phyloP scores from a whole-genome alignment of 352 stramenopile genomes.

The Peronosclerospora sorghi region DNA sequence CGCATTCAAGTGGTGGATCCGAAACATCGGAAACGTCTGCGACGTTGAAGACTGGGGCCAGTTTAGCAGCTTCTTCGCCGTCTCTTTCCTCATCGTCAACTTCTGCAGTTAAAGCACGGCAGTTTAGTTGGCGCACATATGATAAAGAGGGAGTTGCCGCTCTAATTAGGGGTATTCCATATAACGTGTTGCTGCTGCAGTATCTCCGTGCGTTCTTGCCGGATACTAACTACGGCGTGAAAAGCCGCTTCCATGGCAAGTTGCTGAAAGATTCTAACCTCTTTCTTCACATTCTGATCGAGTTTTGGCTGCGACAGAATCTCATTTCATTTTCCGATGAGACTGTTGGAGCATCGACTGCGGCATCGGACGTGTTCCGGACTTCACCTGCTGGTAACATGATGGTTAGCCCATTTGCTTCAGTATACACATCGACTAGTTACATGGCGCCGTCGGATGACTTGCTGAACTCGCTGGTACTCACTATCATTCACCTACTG shows the following conservation, averaged over 20 bases:
- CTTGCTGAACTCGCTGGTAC: conserved; percentile 60
- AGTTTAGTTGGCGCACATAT: conserved; percentile 64
- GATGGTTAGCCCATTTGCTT: conserved; percentile 53
- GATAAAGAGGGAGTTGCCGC: conserved; percentile 49
- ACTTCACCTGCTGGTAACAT: conserved; percentile 14
- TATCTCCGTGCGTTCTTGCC: conserved; percentile 75
- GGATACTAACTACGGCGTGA: conserved; percentile 41
- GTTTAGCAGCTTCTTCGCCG: conserved; percentile 31
- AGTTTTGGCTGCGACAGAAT: conserved; percentile 85
- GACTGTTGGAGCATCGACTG: conserved; percentile 14
- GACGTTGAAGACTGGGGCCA: conserved; percentile 4
- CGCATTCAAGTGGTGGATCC: conserved; percentile 38
- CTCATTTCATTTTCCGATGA: conserved; percentile 75
- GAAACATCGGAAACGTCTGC: conserved; percentile 2
- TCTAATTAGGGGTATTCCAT: conserved; percentile 63
- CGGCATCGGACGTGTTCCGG: conserved; percentile 9
- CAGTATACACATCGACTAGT: conserved; percentile 67
- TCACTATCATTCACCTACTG: conserved; percentile 76
- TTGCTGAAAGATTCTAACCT: conserved; percentile 67
- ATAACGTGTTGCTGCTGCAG: conserved; percentile 76
- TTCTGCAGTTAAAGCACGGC: conserved; percentile 38
- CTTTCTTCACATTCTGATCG: conserved; percentile 78
- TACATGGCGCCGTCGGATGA: conserved; percentile 82
- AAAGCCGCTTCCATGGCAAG: conserved; percentile 72
- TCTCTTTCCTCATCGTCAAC: conserved; percentile 36